Percentiles rank a stretch among this genome's conserved stretches.
Conservation (phyloP, 2,329 filamentous ascomycete species). For the Cladosporium sp. region DNA sequence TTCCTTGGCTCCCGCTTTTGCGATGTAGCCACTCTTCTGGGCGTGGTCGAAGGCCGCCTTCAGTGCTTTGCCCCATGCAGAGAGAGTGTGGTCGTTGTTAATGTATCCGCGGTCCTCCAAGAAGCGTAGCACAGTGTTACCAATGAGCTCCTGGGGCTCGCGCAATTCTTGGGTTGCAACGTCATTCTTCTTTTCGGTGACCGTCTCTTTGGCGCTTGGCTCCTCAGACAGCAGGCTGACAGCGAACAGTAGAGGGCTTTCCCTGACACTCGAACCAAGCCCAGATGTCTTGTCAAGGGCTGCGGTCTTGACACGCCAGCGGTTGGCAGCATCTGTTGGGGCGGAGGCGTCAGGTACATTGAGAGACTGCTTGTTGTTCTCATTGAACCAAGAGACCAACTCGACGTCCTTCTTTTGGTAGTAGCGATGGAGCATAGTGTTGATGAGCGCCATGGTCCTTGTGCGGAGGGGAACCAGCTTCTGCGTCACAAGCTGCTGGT, state of each 20-base stretch:
- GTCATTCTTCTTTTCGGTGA: constrained; percentile 46
- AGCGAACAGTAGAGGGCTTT: constrained; percentile 48
- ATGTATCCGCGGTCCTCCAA: constrained; percentile 86
- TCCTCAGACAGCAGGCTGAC: constrained; percentile 65
- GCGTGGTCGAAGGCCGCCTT: constrained; percentile 52
- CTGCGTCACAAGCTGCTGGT: constrained; percentile 73
- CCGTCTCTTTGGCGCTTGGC: constrained; percentile 69
- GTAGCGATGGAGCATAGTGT: constrained; percentile 77
- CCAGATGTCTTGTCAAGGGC: constrained; percentile 4
- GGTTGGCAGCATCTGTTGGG: constrained; percentile 41
- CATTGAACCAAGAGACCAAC: constrained; percentile 82
- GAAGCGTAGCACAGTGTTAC: constrained; percentile 84
- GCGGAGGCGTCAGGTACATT: constrained; percentile 29
- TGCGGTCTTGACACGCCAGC: constrained; percentile 67
- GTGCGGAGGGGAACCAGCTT: constrained; percentile 74
- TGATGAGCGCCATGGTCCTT: constrained; percentile 73
- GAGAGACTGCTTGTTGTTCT: constrained; percentile 58
- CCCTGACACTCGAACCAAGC: constrained; percentile 23
- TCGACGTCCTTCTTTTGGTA: constrained; percentile 77
- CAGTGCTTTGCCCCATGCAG: constrained; percentile 79
- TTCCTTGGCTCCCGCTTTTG: constrained; percentile 56
- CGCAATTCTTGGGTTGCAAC: constrained; percentile 55
- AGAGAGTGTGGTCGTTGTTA: constrained; percentile 75
- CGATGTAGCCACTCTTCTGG: constrained; percentile 41
- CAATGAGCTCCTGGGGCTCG: constrained; percentile 61